Evolutionary conservation across 495 filamentous ascomycete genomes (phyloP), one percentile per base, ranked within the genome.

Genomic region (Daldinia concentrica): DNA sequence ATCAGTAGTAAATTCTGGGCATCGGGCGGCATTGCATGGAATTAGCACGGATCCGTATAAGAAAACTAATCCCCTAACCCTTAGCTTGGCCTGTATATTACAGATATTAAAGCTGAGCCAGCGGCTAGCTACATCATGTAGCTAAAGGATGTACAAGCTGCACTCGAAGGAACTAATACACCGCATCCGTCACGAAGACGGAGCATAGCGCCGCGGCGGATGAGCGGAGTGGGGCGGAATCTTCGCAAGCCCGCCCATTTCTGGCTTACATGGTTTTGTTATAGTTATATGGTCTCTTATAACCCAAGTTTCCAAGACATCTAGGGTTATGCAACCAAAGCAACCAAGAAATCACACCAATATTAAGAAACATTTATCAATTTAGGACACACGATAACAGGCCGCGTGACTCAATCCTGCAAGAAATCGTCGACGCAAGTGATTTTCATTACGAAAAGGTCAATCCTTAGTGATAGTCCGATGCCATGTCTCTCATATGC

Each of bases 151-250:
- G 41, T 19, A 45, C 41, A 51, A 26, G 19, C 24, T 39, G 43
- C 37, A 34, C 24, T 19, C 7, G 5, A 66, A 36, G 52, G 24
- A 66, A 55, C 29, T 27, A 52, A 59, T 64, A 60, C 50, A 62
- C 70, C 64, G 64, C 57, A 66, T n/a, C 70, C 29, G 56, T 64
- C 34, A 68, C 57, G 60, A 68, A 45, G 50, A 68, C 64, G 70
- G 70, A 73, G 60, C 34, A 32, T n/a, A 58, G 54, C 60, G 55
- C 60, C 52, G 66, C 43, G 41, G 66, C 60, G 66, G 66, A 60
- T 43, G 58, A 64, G 70, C 70, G 70, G 65, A 65, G 70, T 68
- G 65, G 65, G 60, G 65, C 65, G 70, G 70, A 58, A 54, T 30
- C 32, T 3, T 62, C 11, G 24, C 50, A 29, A 68, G 61, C 65